Evolutionary conservation across 441 rosid genomes (phyloP).

Genomic region (Bruguiera hainesii): DNA sequence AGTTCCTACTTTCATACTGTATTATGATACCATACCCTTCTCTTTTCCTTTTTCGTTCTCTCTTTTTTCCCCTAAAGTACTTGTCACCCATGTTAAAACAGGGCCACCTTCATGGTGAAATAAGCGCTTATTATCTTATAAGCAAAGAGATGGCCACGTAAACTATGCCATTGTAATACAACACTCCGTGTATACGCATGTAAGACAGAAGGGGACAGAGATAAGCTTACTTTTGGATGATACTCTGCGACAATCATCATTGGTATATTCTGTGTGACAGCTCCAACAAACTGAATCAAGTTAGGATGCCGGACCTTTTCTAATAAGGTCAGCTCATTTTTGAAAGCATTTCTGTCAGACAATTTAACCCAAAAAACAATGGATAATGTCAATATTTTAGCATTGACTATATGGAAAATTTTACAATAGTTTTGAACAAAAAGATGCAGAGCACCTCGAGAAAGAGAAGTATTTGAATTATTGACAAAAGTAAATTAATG

Average conservation of each 20-base stretch:
- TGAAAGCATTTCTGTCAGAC: constrained; percentile 73
- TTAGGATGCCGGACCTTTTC: constrained; percentile 97
- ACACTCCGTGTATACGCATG: not conserved
- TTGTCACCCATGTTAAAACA: no score
- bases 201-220: constrained; percentile 16
- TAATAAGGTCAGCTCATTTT: constrained; percentile 74
- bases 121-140: no score
- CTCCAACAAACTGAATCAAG: constrained; percentile 97
- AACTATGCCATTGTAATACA: not conserved
- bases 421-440: not conserved
- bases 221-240: constrained; percentile 69
- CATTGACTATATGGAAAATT: not conserved
- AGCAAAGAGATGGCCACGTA: no score
- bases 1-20: not conserved
- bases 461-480: not conserved
- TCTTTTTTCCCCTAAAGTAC: no score
- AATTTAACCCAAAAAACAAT: not conserved
- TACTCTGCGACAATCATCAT: constrained; percentile 96
- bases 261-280: constrained; percentile 94
- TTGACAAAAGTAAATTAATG: not conserved
- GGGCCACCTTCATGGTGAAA: no score
- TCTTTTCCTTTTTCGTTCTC: not conserved
- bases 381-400: not conserved
- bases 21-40: not conserved
- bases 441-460: not conserved